phyloP scores from a whole-genome alignment of 306 rosid species.

The Astragalus membranaceus region DNA sequence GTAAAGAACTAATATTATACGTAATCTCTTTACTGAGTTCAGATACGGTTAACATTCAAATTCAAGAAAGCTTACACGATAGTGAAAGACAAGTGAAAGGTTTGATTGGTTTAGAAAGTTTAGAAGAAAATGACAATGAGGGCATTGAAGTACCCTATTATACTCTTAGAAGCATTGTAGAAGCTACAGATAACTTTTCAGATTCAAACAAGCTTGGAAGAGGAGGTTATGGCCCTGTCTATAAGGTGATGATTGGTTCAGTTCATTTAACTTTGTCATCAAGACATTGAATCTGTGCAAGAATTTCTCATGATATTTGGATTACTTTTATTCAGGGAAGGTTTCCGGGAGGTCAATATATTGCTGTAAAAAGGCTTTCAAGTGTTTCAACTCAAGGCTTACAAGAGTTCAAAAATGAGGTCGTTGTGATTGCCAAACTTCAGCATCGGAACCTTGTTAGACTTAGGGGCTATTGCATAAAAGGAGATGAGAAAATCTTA shows the following conservation, averaged over 20 bases:
- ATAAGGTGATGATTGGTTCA: conserved; percentile 27
- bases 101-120: conserved; percentile 12
- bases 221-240: conserved; percentile 64
- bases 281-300: background rate
- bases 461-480: conserved; percentile 36
- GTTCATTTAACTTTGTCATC: background rate
- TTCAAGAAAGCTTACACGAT: background rate
- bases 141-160: conserved; percentile 36
- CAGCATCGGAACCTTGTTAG: conserved; percentile 47
- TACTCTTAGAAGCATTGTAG: conserved; percentile 21
- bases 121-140: conserved; percentile 27
- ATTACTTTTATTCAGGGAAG: conserved; percentile 21
- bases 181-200: conserved; percentile 46
- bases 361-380: conserved; percentile 48
- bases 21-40: background rate
- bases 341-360: conserved; percentile 22
- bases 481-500: conserved; percentile 38
- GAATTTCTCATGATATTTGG: background rate
- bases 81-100: conserved; percentile 21
- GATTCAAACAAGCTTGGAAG: conserved; percentile 40
- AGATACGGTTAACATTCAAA: conserved; percentile 9
- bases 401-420: conserved; percentile 43
- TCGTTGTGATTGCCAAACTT: conserved; percentile 39
- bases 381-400: conserved; percentile 41
- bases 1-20: background rate